Base-by-base conservation (phyloP, 805 yeast species). In the Cyberlindnera americana region DNA sequence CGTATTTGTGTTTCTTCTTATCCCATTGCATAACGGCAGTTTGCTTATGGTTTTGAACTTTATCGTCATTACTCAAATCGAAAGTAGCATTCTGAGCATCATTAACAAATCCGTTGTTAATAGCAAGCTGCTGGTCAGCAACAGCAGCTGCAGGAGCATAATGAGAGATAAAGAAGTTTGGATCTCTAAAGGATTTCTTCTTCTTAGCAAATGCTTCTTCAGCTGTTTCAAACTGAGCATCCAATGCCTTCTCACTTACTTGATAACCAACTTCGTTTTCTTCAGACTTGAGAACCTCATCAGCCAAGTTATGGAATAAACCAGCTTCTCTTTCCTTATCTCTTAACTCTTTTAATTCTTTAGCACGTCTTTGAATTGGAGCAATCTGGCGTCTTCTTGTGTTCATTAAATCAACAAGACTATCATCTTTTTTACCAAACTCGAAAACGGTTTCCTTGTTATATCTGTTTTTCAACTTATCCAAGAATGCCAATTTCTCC, bases 391-490 rank as follows among this genome's bases (percentile, higher is more conserved):
- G 73, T 60, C 99, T 73, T 69, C 98, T 72, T 44, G 79, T 78
- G 47, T 80, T 73, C 99, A 93, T 93, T 57, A 93, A 70, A 38
- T 81, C 82, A 28, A 85, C 82, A 57, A 88, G 70, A 48, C 82
- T 82, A 49, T 81, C 86, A 36, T 70, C 73, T 37, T 72, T 68
- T 54, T 81, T 77, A 45, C 80, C 76, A 62, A 89, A 83, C 62
- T 93, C 99, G 59, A 93, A 93, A 4, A 93, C 97, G 0, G 99
- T 93, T 59, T 93, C 98, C 53, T 86, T 83, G 36, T 78, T 69
- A 30, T 69, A 61, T 57, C 96, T 72, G 50, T 85, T 74, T 44
- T 78, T 77, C 44, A 93, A 66, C 52, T 79, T 78, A 5, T 78
- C 84, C 48, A 93, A 70, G 54, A 93, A 81, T 29, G 64, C 72